Conservation (phyloP, 192 early-diverging fungal species). For the Dispira parvispora region DNA sequence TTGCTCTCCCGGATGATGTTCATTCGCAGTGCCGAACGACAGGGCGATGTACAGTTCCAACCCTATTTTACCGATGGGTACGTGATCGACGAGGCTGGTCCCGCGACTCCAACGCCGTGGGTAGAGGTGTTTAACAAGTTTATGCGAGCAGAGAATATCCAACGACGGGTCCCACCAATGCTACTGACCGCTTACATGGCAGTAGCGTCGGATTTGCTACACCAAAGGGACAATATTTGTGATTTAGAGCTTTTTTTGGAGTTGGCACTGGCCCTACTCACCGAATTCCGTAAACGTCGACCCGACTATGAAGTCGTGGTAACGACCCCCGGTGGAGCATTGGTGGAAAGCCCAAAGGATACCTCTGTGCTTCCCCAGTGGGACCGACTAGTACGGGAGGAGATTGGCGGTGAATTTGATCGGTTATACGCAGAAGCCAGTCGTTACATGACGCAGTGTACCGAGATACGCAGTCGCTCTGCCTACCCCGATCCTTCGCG, state of each 20-base stretch:
- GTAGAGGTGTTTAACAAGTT: conserved; percentile 25
- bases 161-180: conserved; percentile 16
- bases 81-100: conserved; percentile 10
- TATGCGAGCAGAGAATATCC: conserved; percentile 21
- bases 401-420: conserved; percentile 33
- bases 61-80: conserved; percentile 23
- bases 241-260: conserved; percentile 26
- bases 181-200: conserved; percentile 24
- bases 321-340: conserved; percentile 20
- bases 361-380: conserved; percentile 12
- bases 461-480: neutral
- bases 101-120: conserved; percentile 17
- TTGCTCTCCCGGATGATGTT: conserved; percentile 21
- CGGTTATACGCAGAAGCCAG: conserved; percentile 20
- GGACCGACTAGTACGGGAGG: conserved; percentile 26
- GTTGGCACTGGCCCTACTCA: conserved; percentile 25
- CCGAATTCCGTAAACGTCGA: conserved; percentile 28
- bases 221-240: conserved; percentile 24
- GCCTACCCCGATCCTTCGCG: neutral
- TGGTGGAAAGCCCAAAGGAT: neutral
- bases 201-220: conserved; percentile 23
- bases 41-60: conserved; percentile 18
- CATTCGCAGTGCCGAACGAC: conserved; percentile 1
- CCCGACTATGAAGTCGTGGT: conserved; percentile 29
- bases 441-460: neutral